These are phyloP conservation scores for Urochloa ruziziensis DNA, from an alignment of 176 grass and related monocot genomes.

Conservation along the genomic window DNA sequence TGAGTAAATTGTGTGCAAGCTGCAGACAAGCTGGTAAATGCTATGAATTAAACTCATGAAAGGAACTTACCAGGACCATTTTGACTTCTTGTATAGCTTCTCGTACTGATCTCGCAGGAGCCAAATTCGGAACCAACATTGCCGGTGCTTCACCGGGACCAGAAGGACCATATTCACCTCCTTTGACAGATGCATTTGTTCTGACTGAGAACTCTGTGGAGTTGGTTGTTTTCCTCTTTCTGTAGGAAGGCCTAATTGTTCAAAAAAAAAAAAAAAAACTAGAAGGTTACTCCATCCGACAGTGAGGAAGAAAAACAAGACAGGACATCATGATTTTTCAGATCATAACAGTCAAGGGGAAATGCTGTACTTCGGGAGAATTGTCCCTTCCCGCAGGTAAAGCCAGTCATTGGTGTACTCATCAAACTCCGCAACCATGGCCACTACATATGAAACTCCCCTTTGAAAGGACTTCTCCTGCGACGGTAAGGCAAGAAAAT, in stretches of 20 bases:
- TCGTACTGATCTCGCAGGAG: slow-evolving; percentile 74
- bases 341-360: neutral
- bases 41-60: neutral
- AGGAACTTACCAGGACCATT: slow-evolving; percentile 82
- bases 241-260: slow-evolving; percentile 61
- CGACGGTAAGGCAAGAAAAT: neutral
- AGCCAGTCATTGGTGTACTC: slow-evolving; percentile 99
- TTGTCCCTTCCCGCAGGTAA: slow-evolving; percentile 81
- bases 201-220: slow-evolving; percentile 66
- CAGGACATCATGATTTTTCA: neutral
- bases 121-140: slow-evolving; percentile 83
- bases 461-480: slow-evolving; percentile 77
- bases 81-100: slow-evolving; percentile 95
- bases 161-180: slow-evolving; percentile 40
- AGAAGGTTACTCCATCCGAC: neutral
- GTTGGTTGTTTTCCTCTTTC: slow-evolving; percentile 61
- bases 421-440: slow-evolving; percentile 91
- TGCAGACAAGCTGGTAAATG: neutral
- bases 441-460: slow-evolving; percentile 78
- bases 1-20: neutral
- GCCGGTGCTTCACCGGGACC: slow-evolving; percentile 54
- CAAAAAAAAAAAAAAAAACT: no score
- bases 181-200: slow-evolving; percentile 52
- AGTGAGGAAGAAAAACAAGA: neutral
- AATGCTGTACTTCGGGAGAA: slow-evolving; percentile 75